A percentile compares a stretch with the other conserved stretches of the same genome.
These are phyloP conservation scores for Knoxdaviesia capensis DNA, from an alignment of 2,329 filamentous ascomycete genomes.

Conservation along the genomic window DNA sequence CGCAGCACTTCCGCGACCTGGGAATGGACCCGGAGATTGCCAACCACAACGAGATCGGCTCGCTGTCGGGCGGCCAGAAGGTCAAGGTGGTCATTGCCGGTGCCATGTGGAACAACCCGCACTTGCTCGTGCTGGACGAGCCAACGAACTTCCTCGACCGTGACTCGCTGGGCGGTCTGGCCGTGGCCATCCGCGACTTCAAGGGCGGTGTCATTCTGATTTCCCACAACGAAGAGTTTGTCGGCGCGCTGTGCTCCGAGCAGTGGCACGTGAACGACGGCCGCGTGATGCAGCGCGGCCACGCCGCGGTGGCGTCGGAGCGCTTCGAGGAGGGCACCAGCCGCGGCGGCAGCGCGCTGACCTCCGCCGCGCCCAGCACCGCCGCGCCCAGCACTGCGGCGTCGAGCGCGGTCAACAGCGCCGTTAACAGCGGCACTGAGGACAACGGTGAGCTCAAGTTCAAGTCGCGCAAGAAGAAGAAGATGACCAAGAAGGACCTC, in stretches of 20 bases:
- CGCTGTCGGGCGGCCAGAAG: constrained; percentile 90
- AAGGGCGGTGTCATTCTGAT: constrained; percentile 98
- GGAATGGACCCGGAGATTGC: constrained; percentile 94
- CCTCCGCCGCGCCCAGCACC: constrained; percentile 18
- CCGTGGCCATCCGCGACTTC: constrained; percentile 96
- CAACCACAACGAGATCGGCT: constrained; percentile 96
- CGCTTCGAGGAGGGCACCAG: constrained; percentile 60
- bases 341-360: constrained; percentile 36
- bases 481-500: constrained; percentile 89
- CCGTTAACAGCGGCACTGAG: constrained; percentile 67
- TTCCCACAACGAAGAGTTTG: constrained; percentile 98
- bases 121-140: constrained; percentile 91
- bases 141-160: constrained; percentile 98
- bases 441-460: constrained; percentile 72
- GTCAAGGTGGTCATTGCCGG: constrained; percentile 96
- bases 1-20: constrained; percentile 94
- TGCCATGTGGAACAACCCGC: constrained; percentile 98
- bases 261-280: constrained; percentile 91
- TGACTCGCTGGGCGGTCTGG: constrained; percentile 86
- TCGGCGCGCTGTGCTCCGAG: constrained; percentile 85
- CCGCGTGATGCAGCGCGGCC: constrained; percentile 66
- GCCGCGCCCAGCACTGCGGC: constrained; percentile 38
- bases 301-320: constrained; percentile 51
- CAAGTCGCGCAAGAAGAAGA: constrained; percentile 84
- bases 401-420: constrained; percentile 37